Base-by-base conservation (phyloP, 345 rosid genomes). In the Pistacia integerrima region DNA sequence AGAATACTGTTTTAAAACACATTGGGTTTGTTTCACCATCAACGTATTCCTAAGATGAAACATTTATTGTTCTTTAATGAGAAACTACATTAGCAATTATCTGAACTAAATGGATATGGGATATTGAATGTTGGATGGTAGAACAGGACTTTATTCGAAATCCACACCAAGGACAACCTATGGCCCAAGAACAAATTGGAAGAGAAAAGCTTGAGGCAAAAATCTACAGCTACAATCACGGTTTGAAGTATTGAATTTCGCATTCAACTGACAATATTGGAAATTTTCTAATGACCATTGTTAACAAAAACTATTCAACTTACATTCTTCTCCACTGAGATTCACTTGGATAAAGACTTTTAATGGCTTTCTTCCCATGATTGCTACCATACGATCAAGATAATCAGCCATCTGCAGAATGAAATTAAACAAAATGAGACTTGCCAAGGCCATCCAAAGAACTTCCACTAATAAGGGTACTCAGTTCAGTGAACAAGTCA, bases 251-350 rank as follows among this genome's bases (percentile, higher is more conserved):
- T 18, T 18, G 3, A 51, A 54, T 14, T 54, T 13, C 57, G 5
- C 9, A 41, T 41, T 5, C 46, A 41, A 41, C 46, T 41, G 9
- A 7, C 46, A 41, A 41, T 7, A 7, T 41, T 41, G 46, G 46
- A 41, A 25, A 41, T 41, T 41, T 41, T 41, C 8, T 7, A 41
- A 41, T 8, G 8, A 41, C 1, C 6, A 41, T 41, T 11, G 49
- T 2, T 20, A 5, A 0, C 18, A 73, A 8, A 8, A 52, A 28
- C 41, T 30, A 11, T 69, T 41, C 36, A 10, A 82, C 99, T 88
- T 78, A 96, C 99, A 96, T 80, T 92, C 94, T 91, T 96, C 98
- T 18, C 98, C 97, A 79, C 99, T 93, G 65, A 98, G 93, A 79
- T 96, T 93, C 76, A 96, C 97, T 89, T 96, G 99, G 80, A 96